These are phyloP conservation scores for Leccinum incarnatum DNA, from an alignment of 768 basidiomycete species.

Conservation along the genomic window DNA sequence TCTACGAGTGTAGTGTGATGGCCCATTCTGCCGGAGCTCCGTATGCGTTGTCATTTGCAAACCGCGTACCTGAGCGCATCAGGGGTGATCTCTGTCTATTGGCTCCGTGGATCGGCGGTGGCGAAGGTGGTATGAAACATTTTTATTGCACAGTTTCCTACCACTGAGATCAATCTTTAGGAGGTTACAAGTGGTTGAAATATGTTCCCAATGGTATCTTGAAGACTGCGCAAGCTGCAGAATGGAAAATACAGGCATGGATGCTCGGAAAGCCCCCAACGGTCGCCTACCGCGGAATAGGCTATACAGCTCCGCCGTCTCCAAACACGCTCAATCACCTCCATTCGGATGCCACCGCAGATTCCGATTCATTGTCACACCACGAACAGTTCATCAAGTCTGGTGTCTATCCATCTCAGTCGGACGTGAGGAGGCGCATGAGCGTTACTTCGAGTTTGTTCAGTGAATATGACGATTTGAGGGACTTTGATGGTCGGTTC, in stretches of 20 bases:
- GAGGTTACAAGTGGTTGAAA: conserved; percentile 94
- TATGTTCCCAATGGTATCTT: conserved; percentile 92
- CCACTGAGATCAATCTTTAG: conserved; percentile 35
- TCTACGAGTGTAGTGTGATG: conserved; percentile 82
- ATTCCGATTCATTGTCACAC: conserved; percentile 21
- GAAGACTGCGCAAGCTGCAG: conserved; percentile 93
- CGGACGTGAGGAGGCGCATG: conserved; percentile 52
- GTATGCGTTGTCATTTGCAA: conserved; percentile 87
- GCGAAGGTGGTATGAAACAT: conserved; percentile 71
- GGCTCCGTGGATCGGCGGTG: conserved; percentile 95
- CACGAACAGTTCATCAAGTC: conserved; percentile 19
- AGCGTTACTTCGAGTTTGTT: conserved; percentile 72
- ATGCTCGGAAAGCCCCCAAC: conserved; percentile 95
- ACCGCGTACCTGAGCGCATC: conserved; percentile 70
- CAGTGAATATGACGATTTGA: conserved; percentile 85
- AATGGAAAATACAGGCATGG: conserved; percentile 97
- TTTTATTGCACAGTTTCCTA: background rate
- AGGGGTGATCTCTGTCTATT: conserved; percentile 83
- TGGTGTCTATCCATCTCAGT: conserved; percentile 28
- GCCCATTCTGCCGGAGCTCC: conserved; percentile 96
- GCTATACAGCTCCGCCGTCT: conserved; percentile 56
- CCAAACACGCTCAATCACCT: conserved; percentile 28
- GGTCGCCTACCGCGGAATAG: conserved; percentile 81
- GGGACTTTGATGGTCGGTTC: conserved; percentile 84
- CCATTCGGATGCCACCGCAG: conserved; percentile 19